Percentiles rank a stretch among this genome's conserved stretches.
phyloP scores from a whole-genome alignment of 306 rosid species.

The Clitoria ternatea region DNA sequence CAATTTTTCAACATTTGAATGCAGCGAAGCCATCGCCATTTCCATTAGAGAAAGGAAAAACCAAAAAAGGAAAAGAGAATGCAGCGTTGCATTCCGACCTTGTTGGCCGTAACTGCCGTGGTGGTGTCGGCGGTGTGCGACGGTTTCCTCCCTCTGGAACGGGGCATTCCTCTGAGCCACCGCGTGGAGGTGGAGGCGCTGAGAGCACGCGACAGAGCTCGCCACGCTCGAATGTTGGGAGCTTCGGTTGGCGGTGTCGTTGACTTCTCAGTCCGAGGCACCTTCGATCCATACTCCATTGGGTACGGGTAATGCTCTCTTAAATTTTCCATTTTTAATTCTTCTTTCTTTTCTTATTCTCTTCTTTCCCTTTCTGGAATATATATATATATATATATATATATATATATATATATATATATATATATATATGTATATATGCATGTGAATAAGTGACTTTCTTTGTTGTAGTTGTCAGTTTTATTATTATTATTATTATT shows the following conservation, averaged over 20 bases:
- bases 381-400: slow-evolving; percentile 23
- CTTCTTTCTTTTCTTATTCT: background rate
- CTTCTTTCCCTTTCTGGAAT: background rate
- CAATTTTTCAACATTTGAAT: background rate
- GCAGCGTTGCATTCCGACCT: slow-evolving; percentile 34
- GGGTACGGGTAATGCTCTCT: slow-evolving; percentile 63
- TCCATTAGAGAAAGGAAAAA: background rate
- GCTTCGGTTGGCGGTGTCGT: slow-evolving; percentile 54
- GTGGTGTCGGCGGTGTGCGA: slow-evolving; percentile 43
- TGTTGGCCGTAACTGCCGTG: slow-evolving; percentile 25
- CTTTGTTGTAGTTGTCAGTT: background rate
- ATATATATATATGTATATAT: no score
- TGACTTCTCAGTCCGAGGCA: slow-evolving; percentile 76
- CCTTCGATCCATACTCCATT: slow-evolving; percentile 63
- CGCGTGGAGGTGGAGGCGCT: slow-evolving; percentile 51
- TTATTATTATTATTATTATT: no score
- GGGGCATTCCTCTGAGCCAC: slow-evolving; percentile 49
- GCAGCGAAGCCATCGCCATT: slow-evolving; percentile 19
- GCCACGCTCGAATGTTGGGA: slow-evolving; percentile 72
- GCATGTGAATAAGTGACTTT: no score
- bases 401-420: no score
- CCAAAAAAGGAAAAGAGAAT: slow-evolving; percentile 23
- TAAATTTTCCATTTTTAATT: background rate
- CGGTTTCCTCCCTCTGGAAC: slow-evolving; percentile 51
- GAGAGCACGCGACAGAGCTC: slow-evolving; percentile 58